Percentiles rank a stretch among this genome's conserved stretches.
Conservation (phyloP, 1,284 basidiomycete genomes). For the Leccinum solheimii region DNA sequence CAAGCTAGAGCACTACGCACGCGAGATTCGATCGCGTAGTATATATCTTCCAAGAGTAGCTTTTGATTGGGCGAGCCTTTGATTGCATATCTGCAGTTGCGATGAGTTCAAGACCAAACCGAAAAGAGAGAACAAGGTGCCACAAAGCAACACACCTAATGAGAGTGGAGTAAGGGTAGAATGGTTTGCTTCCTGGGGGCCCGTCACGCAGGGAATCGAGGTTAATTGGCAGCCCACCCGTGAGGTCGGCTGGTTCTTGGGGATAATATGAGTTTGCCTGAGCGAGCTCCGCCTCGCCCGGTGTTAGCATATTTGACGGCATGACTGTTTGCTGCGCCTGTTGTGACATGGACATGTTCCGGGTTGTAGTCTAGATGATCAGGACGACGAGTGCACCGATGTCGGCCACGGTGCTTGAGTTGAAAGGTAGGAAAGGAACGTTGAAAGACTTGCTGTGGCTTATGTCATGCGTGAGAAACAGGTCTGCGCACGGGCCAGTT, state of each 20-base stretch:
- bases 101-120: slow-evolving; percentile 7
- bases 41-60: slow-evolving; percentile 79
- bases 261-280: slow-evolving; percentile 66
- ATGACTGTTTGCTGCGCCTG: slow-evolving; percentile 44
- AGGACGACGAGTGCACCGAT: slow-evolving; percentile 10
- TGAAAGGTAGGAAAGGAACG: slow-evolving; percentile 36
- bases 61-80: slow-evolving; percentile 85
- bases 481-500: slow-evolving; percentile 38
- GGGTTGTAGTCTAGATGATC: slow-evolving; percentile 9
- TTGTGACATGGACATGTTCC: slow-evolving; percentile 36
- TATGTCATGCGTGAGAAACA: slow-evolving; percentile 44
- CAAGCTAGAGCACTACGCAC: slow-evolving; percentile 44
- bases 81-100: slow-evolving; percentile 67
- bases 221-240: slow-evolving; percentile 78
- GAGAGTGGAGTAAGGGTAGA: slow-evolving; percentile 84
- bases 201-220: slow-evolving; percentile 80
- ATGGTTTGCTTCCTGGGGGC: slow-evolving; percentile 80
- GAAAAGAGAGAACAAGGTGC: background rate
- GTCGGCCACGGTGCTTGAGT: slow-evolving; percentile 29
- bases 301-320: slow-evolving; percentile 43
- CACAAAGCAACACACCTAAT: slow-evolving; percentile 59
- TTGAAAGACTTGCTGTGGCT: slow-evolving; percentile 37
- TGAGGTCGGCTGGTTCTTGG: slow-evolving; percentile 68
- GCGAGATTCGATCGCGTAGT: slow-evolving; percentile 83
- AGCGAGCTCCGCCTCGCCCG: slow-evolving; percentile 47